Base-by-base conservation (phyloP, 2,329 filamentous ascomycete genomes). In the Beauveria medogensis region DNA sequence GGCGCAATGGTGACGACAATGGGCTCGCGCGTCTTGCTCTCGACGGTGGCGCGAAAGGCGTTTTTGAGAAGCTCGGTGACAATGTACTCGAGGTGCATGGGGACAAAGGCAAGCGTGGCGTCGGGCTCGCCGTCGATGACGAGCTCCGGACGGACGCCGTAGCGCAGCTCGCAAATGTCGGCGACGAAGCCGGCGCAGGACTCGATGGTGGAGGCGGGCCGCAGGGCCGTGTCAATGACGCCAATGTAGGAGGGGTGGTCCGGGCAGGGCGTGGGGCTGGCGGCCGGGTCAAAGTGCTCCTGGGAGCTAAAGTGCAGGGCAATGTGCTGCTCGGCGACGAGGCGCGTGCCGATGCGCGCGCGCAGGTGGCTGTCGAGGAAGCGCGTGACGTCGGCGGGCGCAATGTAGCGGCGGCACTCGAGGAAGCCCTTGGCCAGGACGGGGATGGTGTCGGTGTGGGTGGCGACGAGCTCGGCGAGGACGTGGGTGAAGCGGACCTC, bases 31-130 rank as follows among this genome's bases (percentile, higher is more conserved):
- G 89, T 88, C n/a, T 86, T 86, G 62, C 83, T 87, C 74, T 99
- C 94, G 10, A 97, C 87, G 0, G 91, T 95, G 4, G 94, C 93
- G 48, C 94, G 86, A 77, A 97, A 99, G 1, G 92, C 91, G 70
- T 99, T 99, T 75, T 99, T 99, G 62, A 99, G 82, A 1, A 99
- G 82, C 74, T 99, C 94, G 0, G 93, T 99, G 65, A 97, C 84
- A 65, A 99, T 97, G 73, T 99, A 99, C 74, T 97, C 93, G 26
- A 99, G 82, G 73, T 99, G 94, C 72, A 96, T 94, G 16, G 94
- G 94, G 9, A 99, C 88, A 69, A 95, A 94, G 22, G 93, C 92
- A 70, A 99, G 96, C 0, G 86, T 88, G n/a, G 92, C 91, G 56
- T 89, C 87, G 0, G 89, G 87, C 71, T 95, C 88, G 65, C 94